Base-by-base conservation (phyloP, 2,329 filamentous ascomycete genomes). In the Dendrostoma leiphaemia region DNA sequence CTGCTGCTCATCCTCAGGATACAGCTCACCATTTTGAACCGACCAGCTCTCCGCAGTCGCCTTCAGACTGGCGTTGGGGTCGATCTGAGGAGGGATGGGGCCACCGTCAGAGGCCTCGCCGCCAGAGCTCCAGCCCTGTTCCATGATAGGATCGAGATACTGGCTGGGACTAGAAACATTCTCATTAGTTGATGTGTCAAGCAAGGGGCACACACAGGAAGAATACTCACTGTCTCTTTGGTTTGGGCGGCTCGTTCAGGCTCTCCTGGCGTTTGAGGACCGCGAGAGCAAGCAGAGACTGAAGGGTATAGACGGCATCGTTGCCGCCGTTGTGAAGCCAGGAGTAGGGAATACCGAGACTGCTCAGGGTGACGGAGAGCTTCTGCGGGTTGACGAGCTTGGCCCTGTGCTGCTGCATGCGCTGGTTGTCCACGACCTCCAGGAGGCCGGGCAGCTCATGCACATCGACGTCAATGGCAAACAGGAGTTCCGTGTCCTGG, bases 241-340 rank as follows among this genome's bases (percentile, higher is more conserved):
- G 44, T 32, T 58, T 38, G 8, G 46, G 45, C 2, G 59, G 58
- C 23, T 56, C 49, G 13, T 56, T 44, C 12, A 66, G 51, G 28
- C 67, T 68, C 41, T 54, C 44, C 47, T 63, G 50, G 1, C 72
- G 67, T 24, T 65, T 68, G 7, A 64, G 59, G 2, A 77, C 67
- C 17, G 75, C 78, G 56, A 90, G 80, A 5, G 74, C 82, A 6
- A 96, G 68, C 77, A 94, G 81, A 7, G 84, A 87, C 58, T 86
- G 84, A 59, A 96, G 71, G 0, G 90, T 93, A 66, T 88, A 94
- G 1, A 85, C 80, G 0, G 91, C 91, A 66, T 96, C 91, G 60
- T 96, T 96, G 2, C 91, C 85, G 0, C 86, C 91, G 64, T 96
- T 96, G 69, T 96, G 91, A n/a, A 93, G 75, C 61, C 88, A 77